These are phyloP conservation scores for Xylaria grammica DNA, from an alignment of 495 filamentous ascomycete genomes.

Conservation along the genomic window DNA sequence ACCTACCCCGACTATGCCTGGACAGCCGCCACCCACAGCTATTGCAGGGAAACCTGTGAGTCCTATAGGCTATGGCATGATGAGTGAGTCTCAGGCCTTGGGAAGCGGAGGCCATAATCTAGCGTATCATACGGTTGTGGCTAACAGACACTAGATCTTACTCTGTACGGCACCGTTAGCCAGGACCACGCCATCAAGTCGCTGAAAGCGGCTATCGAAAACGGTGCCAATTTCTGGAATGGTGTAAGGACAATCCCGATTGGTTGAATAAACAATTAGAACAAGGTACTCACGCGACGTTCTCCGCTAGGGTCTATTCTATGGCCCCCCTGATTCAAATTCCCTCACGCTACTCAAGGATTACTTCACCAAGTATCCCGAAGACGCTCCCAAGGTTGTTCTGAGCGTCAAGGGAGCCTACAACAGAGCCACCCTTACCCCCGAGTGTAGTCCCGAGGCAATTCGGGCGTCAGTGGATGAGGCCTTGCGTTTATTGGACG, in stretches of 20 bases:
- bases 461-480: constrained; percentile 70
- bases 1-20: background rate
- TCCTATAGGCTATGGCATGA: constrained; percentile 45
- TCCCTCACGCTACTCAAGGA: constrained; percentile 60
- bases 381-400: constrained; percentile 62
- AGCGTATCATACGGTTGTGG: no score
- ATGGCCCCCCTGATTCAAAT: constrained; percentile 45
- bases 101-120: no score
- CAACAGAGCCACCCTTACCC: background rate
- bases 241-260: constrained; percentile 41
- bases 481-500: constrained; percentile 61
- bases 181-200: constrained; percentile 60
- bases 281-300: background rate
- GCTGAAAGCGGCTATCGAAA: constrained; percentile 61
- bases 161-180: constrained; percentile 56
- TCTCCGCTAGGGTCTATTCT: constrained; percentile 48
- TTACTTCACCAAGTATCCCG: constrained; percentile 64
- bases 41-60: background rate
- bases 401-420: constrained; percentile 65
- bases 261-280: background rate
- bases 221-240: constrained; percentile 71
- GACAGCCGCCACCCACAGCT: background rate
- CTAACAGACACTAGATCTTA: constrained; percentile 54
- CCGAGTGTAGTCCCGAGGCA: constrained; percentile 58
- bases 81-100: constrained; percentile 32